phyloP scores from a whole-genome alignment of 2,329 filamentous ascomycete species.

The Colletotrichum lupini region DNA sequence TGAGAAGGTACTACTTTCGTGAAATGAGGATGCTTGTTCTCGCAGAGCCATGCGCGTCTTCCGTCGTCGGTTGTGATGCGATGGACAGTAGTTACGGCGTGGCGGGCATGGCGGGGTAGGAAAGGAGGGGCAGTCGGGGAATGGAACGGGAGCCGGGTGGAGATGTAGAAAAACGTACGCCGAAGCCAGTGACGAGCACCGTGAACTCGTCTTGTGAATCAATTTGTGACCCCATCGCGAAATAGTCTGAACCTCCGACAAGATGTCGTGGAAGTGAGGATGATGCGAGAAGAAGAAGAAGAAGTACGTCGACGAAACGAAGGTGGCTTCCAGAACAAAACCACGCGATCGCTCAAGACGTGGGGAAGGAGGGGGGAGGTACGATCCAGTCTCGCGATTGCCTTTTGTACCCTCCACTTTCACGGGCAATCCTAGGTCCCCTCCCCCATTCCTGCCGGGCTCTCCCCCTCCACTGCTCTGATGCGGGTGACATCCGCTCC shows the following conservation, averaged over 20 bases:
- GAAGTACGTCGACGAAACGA: not conserved
- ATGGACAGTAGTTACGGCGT: not conserved
- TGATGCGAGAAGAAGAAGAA: not conserved
- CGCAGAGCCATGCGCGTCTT: not conserved
- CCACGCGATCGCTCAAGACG: not conserved
- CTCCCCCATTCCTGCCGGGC: not conserved
- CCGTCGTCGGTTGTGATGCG: not conserved
- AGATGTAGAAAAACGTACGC: conserved; percentile 55
- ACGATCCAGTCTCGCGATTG: not conserved
- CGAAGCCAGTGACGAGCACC: conserved; percentile 71
- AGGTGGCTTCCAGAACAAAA: not conserved
- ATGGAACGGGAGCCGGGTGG: not conserved
- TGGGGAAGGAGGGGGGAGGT: not conserved
- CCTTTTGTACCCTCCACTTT: not conserved
- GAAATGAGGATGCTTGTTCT: not conserved
- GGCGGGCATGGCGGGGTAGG: conserved; percentile 21
- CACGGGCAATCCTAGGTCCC: too few relatives aligned
- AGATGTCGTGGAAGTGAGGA: not conserved
- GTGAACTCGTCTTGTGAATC: conserved; percentile 61
- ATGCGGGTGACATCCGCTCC: not conserved
- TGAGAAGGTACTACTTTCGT: not conserved
- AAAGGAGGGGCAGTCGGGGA: conserved; percentile 10
- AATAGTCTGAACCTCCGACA: not conserved
- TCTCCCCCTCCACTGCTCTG: not conserved
- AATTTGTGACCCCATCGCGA: conserved; percentile 49